These are phyloP conservation scores for Aspergillus intermedius DNA, from an alignment of 2,329 filamentous ascomycete genomes.

Conservation along the genomic window DNA sequence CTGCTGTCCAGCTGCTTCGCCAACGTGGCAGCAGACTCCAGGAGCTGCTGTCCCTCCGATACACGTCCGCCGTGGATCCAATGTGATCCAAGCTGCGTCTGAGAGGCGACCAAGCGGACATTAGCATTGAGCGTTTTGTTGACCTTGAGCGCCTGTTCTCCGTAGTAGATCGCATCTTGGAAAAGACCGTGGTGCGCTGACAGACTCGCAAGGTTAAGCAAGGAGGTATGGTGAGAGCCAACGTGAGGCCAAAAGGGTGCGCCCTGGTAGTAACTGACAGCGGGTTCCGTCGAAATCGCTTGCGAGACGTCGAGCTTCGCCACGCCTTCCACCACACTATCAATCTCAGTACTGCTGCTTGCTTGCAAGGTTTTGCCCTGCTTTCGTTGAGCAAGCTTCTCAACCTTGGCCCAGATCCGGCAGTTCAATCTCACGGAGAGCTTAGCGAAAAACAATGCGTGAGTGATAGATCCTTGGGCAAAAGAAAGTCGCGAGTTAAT, in stretches of 20 bases:
- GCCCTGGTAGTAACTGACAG: slow-evolving; percentile 46
- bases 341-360: slow-evolving; percentile 24
- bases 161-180: slow-evolving; percentile 81
- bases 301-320: slow-evolving; percentile 35
- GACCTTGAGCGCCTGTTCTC: slow-evolving; percentile 74
- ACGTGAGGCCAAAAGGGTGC: slow-evolving; percentile 76
- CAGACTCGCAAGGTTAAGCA: slow-evolving; percentile 67
- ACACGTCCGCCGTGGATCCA: slow-evolving; percentile 46
- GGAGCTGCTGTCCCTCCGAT: slow-evolving; percentile 49
- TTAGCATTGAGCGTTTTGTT: slow-evolving; percentile 61
- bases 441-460: slow-evolving; percentile 45
- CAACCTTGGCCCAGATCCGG: slow-evolving; percentile 47
- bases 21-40: slow-evolving; percentile 53
- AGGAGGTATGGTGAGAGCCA: slow-evolving; percentile 62
- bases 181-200: slow-evolving; percentile 82
- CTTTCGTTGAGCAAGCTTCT: slow-evolving; percentile 37
- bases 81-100: slow-evolving; percentile 42
- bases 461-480: slow-evolving; percentile 44
- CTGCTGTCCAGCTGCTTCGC: slow-evolving; percentile 47
- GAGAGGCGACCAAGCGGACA: slow-evolving; percentile 44
- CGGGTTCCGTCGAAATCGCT: slow-evolving; percentile 30
- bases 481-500: slow-evolving; percentile 61
- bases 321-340: slow-evolving; percentile 32
- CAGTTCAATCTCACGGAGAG: slow-evolving; percentile 45
- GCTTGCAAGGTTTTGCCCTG: slow-evolving; percentile 20